Percentiles rank a stretch among this genome's conserved stretches.
These are phyloP conservation scores for Stemphylium lycopersici DNA, from an alignment of 2,329 filamentous ascomycete species.

Conservation along the genomic window DNA sequence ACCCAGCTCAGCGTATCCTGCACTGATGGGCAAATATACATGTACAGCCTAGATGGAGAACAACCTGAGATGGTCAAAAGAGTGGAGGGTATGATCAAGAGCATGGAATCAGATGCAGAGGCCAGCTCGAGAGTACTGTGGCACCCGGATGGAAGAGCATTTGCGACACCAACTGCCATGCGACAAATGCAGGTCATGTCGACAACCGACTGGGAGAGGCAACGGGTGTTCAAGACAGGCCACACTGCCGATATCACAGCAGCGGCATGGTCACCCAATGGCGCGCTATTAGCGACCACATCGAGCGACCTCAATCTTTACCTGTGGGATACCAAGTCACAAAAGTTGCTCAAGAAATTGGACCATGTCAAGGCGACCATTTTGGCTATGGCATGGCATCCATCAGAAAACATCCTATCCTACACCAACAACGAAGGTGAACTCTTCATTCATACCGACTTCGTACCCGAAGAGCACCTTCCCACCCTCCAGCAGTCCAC, in stretches of 20 bases:
- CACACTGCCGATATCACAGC: constrained; percentile 87
- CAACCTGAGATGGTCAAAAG: constrained; percentile 82
- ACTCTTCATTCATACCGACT: constrained; percentile 83
- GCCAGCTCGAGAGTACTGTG: constrained; percentile 77
- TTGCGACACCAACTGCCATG: constrained; percentile 82
- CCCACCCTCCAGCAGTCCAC: constrained; percentile 58
- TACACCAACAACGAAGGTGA: constrained; percentile 94
- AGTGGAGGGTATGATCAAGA: constrained; percentile 83
- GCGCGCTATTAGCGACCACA: constrained; percentile 76
- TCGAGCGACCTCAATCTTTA: constrained; percentile 67
- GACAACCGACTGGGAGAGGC: constrained; percentile 86
- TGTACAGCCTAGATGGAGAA: constrained; percentile 82
- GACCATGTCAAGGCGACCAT: constrained; percentile 77
- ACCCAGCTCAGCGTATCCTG: constrained; percentile 79
- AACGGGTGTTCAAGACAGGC: constrained; percentile 77
- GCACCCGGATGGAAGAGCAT: constrained; percentile 94
- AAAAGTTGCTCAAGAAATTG: constrained; percentile 77
- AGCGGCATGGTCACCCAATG: constrained; percentile 92
- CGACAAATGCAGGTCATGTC: constrained; percentile 83
- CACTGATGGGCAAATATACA: constrained; percentile 85
- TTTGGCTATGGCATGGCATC: constrained; percentile 88
- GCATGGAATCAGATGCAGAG: constrained; percentile 77
- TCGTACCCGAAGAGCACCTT: constrained; percentile 60
- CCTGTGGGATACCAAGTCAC: constrained; percentile 89
- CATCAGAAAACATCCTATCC: constrained; percentile 82